A percentile compares a stretch with the other conserved stretches of the same genome.
phyloP scores from a whole-genome alignment of 352 stramenopile genomes.

The Pythium chondricola region DNA sequence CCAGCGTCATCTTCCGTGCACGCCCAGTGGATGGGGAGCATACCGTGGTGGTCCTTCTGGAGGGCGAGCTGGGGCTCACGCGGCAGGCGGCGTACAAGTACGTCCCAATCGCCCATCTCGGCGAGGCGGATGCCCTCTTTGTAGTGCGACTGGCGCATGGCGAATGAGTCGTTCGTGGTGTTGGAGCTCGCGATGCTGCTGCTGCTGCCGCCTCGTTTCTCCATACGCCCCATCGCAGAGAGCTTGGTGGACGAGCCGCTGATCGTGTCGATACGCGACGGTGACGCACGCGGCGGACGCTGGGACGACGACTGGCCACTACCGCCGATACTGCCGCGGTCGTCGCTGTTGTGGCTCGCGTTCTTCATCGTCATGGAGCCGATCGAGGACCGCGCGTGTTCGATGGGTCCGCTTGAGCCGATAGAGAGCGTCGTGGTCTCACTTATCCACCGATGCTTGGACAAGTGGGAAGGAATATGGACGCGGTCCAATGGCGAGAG shows the following conservation, averaged over 20 bases:
- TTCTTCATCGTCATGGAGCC: constrained; percentile 4
- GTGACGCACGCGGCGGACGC: constrained; percentile 4
- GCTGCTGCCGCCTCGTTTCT: constrained; percentile 8
- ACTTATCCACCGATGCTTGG: too few relatives aligned
- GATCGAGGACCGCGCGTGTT: constrained; percentile 12
- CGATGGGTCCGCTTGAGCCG: constrained; percentile 2
- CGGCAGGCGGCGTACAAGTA: constrained; percentile 50
- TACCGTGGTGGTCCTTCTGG: constrained; percentile 79
- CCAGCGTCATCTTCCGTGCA: constrained; percentile 79
- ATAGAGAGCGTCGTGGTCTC: constrained; percentile 10
- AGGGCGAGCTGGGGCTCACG: constrained; percentile 59
- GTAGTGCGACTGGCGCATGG: constrained; percentile 39
- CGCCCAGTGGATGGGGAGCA: constrained; percentile 80
- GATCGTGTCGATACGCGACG: constrained; percentile 4
- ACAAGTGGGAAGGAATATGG: too few relatives aligned
- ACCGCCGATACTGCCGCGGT: constrained; percentile 2
- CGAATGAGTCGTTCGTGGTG: constrained; percentile 32
- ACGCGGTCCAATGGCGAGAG: too few relatives aligned
- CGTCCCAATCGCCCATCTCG: constrained; percentile 75
- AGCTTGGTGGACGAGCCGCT: constrained; percentile 2
- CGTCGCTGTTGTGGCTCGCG: neutral
- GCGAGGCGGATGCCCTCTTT: constrained; percentile 77
- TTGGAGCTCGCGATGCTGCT: constrained; percentile 1
- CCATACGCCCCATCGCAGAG: constrained; percentile 18
- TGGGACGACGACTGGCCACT: neutral